Evolutionary conservation across 441 rosid genomes (phyloP).

Genomic region (Isatis lusitanica): DNA sequence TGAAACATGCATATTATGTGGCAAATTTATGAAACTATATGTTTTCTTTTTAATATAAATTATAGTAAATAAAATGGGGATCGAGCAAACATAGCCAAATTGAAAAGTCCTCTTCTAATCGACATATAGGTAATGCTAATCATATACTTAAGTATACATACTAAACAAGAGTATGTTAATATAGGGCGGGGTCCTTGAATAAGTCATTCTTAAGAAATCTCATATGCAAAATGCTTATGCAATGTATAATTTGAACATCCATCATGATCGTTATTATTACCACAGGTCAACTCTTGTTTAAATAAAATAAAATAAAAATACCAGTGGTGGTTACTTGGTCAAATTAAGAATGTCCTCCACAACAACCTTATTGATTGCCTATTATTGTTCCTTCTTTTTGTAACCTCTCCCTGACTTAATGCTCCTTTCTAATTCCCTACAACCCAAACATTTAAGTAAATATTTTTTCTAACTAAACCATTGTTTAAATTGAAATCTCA

Average conservation of each 20-base stretch:
- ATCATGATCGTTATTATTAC: conserved; percentile 25
- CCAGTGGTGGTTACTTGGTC: conserved; percentile 33
- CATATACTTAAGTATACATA: not conserved
- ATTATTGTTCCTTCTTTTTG: conserved; percentile 29
- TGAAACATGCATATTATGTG: too few relatives aligned
- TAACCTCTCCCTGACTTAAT: conserved; percentile 31
- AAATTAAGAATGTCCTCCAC: conserved; percentile 23
- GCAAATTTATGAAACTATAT: not conserved
- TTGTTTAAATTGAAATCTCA: not conserved
- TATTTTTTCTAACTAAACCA: not conserved
- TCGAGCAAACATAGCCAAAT: not conserved
- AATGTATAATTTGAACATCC: conserved; percentile 1
- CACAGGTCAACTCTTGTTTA: conserved; percentile 26
- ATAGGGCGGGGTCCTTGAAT: conserved; percentile 12
- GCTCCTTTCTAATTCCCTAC: not conserved
- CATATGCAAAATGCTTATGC: conserved; percentile 14
- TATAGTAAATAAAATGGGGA: not conserved
- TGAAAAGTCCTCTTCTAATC: not conserved
- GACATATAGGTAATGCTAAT: not conserved
- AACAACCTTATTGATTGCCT: conserved; percentile 32
- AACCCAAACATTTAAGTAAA: conserved; percentile 2
- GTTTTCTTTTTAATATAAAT: too few relatives aligned
- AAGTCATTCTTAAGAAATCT: conserved; percentile 16
- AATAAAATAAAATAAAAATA: not conserved
- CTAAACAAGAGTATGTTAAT: too few relatives aligned